Evolutionary conservation across 495 filamentous ascomycete genomes (phyloP).

Genomic region (Lineolata rhizophorae): DNA sequence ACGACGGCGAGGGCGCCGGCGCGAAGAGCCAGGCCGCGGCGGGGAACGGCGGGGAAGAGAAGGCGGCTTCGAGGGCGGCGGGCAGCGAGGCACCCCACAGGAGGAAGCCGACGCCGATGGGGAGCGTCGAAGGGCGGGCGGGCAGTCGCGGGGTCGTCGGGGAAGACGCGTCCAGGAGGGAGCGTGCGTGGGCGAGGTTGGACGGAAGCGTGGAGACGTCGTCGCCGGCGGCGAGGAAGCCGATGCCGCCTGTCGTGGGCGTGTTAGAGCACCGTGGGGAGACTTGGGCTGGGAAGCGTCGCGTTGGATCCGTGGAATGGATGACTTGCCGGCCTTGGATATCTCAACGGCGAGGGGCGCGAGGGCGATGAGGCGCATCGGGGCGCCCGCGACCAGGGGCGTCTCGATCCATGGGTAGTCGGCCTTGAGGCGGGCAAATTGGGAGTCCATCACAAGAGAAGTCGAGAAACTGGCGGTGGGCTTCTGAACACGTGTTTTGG

Average conservation of each 20-base stretch:
- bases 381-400: constrained; percentile 44
- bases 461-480: too few relatives aligned
- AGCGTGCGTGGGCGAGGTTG: constrained; percentile 11
- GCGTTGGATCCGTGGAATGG: not conserved
- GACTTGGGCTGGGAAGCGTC: too few relatives aligned
- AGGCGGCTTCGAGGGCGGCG: constrained; percentile 17
- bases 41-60: too few relatives aligned
- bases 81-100: constrained; percentile 32
- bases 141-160: too few relatives aligned
- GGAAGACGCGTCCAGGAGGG: constrained; percentile 3
- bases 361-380: constrained; percentile 50
- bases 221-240: constrained; percentile 21
- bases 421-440: constrained; percentile 4
- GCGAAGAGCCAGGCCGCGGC: constrained; percentile 55
- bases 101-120: constrained; percentile 42
- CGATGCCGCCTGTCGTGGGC: constrained; percentile 19
- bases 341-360: constrained; percentile 34
- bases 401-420: constrained; percentile 39
- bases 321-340: constrained; percentile 29
- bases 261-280: too few relatives aligned
- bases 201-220: constrained; percentile 12
- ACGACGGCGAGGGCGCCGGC: too few relatives aligned
- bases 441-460: not conserved
- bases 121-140: constrained; percentile 23
- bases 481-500: too few relatives aligned